Conservation (phyloP, 2,329 filamentous ascomycete species). For the Aureobasidium uvarum region DNA sequence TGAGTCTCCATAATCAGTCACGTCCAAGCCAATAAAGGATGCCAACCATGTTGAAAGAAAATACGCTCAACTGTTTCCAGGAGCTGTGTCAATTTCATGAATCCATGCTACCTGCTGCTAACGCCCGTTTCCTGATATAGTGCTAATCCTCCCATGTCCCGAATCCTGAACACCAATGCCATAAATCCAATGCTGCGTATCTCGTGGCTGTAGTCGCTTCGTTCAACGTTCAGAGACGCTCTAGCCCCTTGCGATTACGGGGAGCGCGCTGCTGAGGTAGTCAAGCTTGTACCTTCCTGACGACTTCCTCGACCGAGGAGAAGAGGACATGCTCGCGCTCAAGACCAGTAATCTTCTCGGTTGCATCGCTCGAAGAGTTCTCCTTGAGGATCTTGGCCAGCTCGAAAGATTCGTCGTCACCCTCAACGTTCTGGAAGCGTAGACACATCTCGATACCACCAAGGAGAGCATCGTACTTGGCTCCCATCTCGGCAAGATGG, state of each 20-base stretch:
- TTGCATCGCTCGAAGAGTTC: conserved; percentile 69
- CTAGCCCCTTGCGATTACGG: neutral
- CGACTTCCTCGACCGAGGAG: conserved; percentile 69
- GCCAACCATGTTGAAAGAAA: neutral
- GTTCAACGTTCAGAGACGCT: conserved; percentile 4
- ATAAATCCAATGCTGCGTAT: conserved; percentile 22
- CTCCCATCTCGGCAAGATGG: conserved; percentile 77
- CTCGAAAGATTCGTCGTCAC: conserved; percentile 83
- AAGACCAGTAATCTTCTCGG: conserved; percentile 77
- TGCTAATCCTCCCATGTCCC: conserved; percentile 4
- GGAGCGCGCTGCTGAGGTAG: neutral
- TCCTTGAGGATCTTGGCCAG: conserved; percentile 82
- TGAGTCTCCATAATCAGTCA: neutral
- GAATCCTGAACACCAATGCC: conserved; percentile 15
- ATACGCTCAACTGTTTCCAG: conserved; percentile 23
- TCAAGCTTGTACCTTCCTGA: conserved; percentile 71
- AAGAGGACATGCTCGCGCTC: conserved; percentile 75
- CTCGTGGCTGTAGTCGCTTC: neutral
- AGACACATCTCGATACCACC: conserved; percentile 87
- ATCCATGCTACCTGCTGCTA: conserved; percentile 21
- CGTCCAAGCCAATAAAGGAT: neutral
- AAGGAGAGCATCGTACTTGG: conserved; percentile 70
- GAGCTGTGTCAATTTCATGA: conserved; percentile 21
- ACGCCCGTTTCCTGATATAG: conserved; percentile 11
- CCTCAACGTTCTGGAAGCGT: conserved; percentile 91